A percentile compares a stretch with the other conserved stretches of the same genome.
Conservation (phyloP, 108 stramenopile species). For the Nannochloropsis oceanica region DNA sequence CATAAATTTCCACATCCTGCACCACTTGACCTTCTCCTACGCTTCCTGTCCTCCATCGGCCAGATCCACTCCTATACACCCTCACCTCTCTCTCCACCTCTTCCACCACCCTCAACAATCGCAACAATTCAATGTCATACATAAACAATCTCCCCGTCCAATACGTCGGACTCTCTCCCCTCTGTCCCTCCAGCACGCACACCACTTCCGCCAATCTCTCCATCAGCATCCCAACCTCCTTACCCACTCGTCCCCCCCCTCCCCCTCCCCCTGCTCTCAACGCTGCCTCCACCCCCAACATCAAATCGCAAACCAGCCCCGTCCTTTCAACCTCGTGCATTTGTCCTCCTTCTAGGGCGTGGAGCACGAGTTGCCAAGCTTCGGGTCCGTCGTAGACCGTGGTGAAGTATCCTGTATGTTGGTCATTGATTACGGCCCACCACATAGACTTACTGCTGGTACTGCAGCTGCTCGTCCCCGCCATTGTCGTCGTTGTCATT, state of each 20-base stretch:
- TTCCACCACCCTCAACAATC: not conserved
- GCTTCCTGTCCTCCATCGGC: too few species aligned
- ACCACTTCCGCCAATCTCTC: conserved; percentile 7
- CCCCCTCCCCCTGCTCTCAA: not conserved
- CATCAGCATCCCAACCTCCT: conserved; percentile 2
- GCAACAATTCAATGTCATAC: not conserved
- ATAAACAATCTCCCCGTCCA: not conserved
- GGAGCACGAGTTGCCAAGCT: conserved; percentile 12
- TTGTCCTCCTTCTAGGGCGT: not conserved
- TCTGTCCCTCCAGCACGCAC: not conserved
- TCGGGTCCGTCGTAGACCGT: conserved; percentile 10
- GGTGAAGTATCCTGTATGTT: conserved; percentile 19
- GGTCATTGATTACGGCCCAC: conserved; percentile 15
- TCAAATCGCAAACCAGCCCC: conserved; percentile 17
- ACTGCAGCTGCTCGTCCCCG: too few species aligned
- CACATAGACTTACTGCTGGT: too few species aligned
- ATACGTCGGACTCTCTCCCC: conserved; percentile 2
- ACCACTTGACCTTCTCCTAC: too few species aligned
- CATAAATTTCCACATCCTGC: not conserved
- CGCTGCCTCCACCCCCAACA: conserved; percentile 3
- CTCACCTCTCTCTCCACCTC: not conserved
- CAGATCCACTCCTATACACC: not conserved
- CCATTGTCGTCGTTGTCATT: too few species aligned
- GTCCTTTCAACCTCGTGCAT: conserved; percentile 12
- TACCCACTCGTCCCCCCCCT: not conserved